These are phyloP conservation scores for Coprinellus aureogranulatus DNA, from an alignment of 768 basidiomycete genomes.

Conservation along the genomic window DNA sequence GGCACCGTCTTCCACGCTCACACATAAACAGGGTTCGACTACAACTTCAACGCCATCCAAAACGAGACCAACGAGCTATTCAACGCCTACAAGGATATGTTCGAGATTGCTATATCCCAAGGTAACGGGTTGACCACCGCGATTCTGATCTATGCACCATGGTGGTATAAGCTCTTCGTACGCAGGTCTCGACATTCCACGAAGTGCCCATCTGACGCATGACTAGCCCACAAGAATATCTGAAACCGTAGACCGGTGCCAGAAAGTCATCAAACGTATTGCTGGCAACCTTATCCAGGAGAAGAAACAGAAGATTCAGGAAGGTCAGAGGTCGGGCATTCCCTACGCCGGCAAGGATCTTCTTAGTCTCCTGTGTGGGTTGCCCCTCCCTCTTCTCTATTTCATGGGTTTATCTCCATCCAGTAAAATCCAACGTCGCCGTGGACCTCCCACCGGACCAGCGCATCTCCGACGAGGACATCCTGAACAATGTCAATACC, in stretches of 20 bases:
- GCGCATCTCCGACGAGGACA: constrained; percentile 83
- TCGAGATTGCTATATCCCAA: constrained; percentile 67
- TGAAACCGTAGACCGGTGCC: constrained; percentile 53
- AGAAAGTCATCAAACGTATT: constrained; percentile 60
- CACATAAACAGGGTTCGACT: constrained; percentile 78
- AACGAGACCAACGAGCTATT: constrained; percentile 78
- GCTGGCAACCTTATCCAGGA: constrained; percentile 76
- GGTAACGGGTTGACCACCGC: constrained; percentile 42
- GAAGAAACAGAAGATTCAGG: constrained; percentile 71
- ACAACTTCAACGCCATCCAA: constrained; percentile 80
- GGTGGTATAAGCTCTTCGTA: constrained; percentile 54
- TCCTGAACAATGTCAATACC: constrained; percentile 82
- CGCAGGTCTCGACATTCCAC: constrained; percentile 24
- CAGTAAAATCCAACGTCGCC: constrained; percentile 83
- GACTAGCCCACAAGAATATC: constrained; percentile 53
- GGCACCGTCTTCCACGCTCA: constrained; percentile 1
- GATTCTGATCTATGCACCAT: constrained; percentile 58
- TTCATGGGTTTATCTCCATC: background rate
- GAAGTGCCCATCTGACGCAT: background rate
- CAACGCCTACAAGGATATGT: constrained; percentile 82
- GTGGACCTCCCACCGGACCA: constrained; percentile 65
- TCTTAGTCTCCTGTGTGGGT: constrained; percentile 72
- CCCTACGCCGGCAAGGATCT: constrained; percentile 68
- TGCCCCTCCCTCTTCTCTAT: background rate
- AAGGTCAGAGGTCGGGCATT: constrained; percentile 52